Evolutionary conservation across 306 rosid genomes (phyloP).

Genomic region (Oxytropis ochrocephala): DNA sequence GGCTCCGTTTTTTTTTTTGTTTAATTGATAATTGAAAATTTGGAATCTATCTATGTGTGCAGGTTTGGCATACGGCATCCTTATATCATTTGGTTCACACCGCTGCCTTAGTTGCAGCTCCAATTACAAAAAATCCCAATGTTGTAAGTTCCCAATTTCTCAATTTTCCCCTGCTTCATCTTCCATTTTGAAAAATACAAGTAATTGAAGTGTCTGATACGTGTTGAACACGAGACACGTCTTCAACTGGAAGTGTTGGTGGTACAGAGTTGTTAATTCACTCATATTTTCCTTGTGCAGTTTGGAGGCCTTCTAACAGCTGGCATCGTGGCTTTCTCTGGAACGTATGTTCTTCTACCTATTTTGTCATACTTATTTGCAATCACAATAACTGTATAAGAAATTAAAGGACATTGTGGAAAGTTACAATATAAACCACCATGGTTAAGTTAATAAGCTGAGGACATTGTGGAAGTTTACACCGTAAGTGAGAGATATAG

Average conservation of each 20-base stretch:
- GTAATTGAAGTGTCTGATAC: no score
- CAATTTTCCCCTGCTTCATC: not conserved
- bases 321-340: conserved; percentile 84
- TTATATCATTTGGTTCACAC: conserved; percentile 95
- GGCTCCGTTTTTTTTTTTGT: not conserved
- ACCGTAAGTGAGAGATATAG: not conserved
- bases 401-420: not conserved
- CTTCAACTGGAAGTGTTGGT: no score
- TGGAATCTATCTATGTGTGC: conserved; percentile 6
- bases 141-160: conserved; percentile 49
- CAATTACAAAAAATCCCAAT: conserved; percentile 62
- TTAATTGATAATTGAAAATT: not conserved
- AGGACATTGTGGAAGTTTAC: not conserved
- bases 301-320: conserved; percentile 87
- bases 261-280: not conserved
- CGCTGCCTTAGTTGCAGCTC: conserved; percentile 77
- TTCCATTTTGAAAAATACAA: no score
- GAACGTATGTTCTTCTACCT: conserved; percentile 59
- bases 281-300: conserved; percentile 33
- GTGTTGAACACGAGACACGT: no score
- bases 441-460: no score
- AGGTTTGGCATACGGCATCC: conserved; percentile 97
- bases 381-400: not conserved
- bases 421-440: no score
- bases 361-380: not conserved